Conservation (phyloP, 139 green algal genomes). For the Spirogloea muscicola region DNA sequence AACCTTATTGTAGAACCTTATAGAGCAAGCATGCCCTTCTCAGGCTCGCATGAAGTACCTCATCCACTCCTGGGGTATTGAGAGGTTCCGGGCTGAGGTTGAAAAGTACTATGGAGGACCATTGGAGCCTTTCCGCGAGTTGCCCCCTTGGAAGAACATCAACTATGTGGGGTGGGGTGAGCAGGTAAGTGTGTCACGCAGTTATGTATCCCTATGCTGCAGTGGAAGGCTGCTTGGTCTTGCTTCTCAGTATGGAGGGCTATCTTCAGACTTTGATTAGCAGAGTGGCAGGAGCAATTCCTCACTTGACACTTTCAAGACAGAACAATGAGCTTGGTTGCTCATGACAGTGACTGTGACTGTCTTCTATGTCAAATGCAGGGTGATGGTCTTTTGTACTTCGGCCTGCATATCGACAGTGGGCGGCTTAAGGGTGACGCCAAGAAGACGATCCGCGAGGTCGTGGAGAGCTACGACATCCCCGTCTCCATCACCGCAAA, state of each 20-base stretch:
- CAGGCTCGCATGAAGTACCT: conserved; percentile 94
- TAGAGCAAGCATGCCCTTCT: too few species aligned
- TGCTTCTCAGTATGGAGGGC: too few species aligned
- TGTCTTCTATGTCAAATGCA: too few species aligned
- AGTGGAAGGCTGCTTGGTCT: too few species aligned
- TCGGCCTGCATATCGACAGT: conserved; percentile 83
- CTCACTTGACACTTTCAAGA: too few species aligned
- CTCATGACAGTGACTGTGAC: too few species aligned
- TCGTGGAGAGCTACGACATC: conserved; percentile 60
- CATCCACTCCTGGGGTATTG: conserved; percentile 85
- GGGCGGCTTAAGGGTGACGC: conserved; percentile 60
- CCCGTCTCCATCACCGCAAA: conserved; percentile 52
- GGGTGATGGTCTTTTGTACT: conserved; percentile 63
- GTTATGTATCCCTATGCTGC: neutral
- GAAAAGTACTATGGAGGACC: conserved; percentile 97
- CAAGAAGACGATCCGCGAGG: conserved; percentile 54
- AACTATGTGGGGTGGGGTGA: conserved; percentile 95
- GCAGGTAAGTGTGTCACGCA: conserved; percentile 57
- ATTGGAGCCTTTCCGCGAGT: conserved; percentile 74
- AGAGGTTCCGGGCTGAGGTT: conserved; percentile 80
- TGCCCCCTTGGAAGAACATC: conserved; percentile 86
- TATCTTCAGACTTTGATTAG: too few species aligned
- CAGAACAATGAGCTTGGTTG: too few species aligned
- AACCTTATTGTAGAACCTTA: too few species aligned
- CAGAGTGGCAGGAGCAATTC: too few species aligned